Evolutionary conservation across 768 basidiomycete species (phyloP), one percentile per base, ranked within the genome.

Genomic region (Boletus barrowsii): DNA sequence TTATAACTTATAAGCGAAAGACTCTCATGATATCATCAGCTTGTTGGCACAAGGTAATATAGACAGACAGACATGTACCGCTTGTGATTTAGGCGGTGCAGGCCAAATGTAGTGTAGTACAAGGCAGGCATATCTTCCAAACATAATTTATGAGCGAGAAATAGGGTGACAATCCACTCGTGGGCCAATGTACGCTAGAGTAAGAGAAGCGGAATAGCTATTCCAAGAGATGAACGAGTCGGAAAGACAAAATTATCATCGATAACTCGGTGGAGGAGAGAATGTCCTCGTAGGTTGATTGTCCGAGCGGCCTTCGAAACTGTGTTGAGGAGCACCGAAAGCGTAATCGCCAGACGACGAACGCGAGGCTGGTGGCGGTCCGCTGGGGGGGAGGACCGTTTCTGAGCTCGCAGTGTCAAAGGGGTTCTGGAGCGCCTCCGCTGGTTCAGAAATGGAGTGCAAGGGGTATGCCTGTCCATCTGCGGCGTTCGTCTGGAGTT

Each of bases 381-480:
- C 52, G 20, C 29, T 47, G 14, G 68, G 60, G 30, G 58, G 51
- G 11, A 47, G n/a, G 26, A 59, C 9, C 10, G 66, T 61, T 41
- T 64, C 70, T 2, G 57, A 54, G 35, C 58, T 59, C 46, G 48
- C 54, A 2, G 51, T 57, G 0, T 71, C 66, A 29, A 61, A 70
- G 0, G 68, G 68, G 44, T 72, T 72, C 42, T 29, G 54, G 2
- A 72, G 36, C 11, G 58, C 49, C 17, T 42, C 58, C 57, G 22
- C 32, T 15, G 5, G 42, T 15, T 65, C 65, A 1, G 58, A 45
- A 10, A 70, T 53, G 22, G 60, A 18, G 4, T 59, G 64, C 50
- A 70, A 30, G 18, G 60, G 61, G 45, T 58, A 70, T 29, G 62
- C 51, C 37, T 62, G 69, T 13, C 60, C 66, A 7, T 64, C 64